phyloP scores from a whole-genome alignment of 345 rosid genomes.

The Punica granatum region DNA sequence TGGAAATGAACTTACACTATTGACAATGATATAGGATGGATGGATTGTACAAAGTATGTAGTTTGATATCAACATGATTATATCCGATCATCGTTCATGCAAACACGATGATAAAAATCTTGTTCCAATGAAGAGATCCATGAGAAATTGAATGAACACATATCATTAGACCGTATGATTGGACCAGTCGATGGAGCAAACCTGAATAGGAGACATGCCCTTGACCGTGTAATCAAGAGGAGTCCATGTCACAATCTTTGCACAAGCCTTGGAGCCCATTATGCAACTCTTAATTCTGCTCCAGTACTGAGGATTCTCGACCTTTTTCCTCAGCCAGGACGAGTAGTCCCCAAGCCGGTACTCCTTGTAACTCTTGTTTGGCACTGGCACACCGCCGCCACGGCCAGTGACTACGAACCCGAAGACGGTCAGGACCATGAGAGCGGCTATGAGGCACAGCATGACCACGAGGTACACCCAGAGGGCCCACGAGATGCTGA shows the following conservation, averaged over 20 bases:
- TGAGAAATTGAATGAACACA: no score
- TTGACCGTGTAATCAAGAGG: conserved; percentile 67
- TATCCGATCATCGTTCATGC: no score
- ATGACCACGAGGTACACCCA: conserved; percentile 87
- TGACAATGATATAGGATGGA: no score
- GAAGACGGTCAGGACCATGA: conserved; percentile 60
- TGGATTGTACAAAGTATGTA: no score
- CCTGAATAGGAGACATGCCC: conserved; percentile 79
- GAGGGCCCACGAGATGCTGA: conserved; percentile 68
- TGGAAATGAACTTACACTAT: background rate
- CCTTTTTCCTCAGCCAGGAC: conserved; percentile 66
- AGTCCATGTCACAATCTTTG: conserved; percentile 61
- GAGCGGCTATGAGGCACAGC: conserved; percentile 55
- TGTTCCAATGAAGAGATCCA: no score
- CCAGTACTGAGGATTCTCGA: conserved; percentile 58
- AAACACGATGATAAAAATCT: no score
- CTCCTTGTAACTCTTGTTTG: conserved; percentile 67
- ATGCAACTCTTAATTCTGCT: conserved; percentile 58
- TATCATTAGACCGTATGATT: background rate
- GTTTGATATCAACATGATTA: no score
- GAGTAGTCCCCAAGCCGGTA: conserved; percentile 64
- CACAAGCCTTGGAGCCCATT: conserved; percentile 63
- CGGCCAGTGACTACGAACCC: conserved; percentile 73
- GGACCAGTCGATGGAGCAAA: conserved; percentile 8
- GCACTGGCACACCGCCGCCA: conserved; percentile 67